Base-by-base conservation (phyloP, 495 filamentous ascomycete species). In the Podospora sp. region DNA sequence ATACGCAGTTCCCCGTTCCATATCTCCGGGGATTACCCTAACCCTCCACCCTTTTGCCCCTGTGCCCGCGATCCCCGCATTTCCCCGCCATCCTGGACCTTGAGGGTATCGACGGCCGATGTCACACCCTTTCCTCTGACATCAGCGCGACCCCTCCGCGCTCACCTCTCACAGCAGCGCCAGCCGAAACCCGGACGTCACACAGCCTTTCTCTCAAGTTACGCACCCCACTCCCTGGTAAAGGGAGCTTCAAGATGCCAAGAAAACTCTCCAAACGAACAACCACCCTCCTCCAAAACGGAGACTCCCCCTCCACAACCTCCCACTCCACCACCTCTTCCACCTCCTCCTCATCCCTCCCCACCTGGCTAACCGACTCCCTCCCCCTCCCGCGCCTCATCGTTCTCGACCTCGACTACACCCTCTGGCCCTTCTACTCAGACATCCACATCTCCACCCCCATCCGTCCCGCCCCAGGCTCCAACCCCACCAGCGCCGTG, bases 381-480 rank as follows among this genome's bases (percentile, higher is more conserved):
- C 85, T 87, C 0, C 91, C 92, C 0, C 87, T 99, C 2, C 95
- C 95, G 0, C 92, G 90, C 68, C 79, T 96, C 67, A 85, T 99
- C 68, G 90, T 91, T 65, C 96, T 99, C 79, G 95, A 99, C 76
- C 85, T 97, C 60, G 95, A 99, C 82, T 97, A 97, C 82, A 99
- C 95, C 0, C 84, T 99, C 0, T 97, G 95, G 95, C 92, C 93
- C 3, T 97, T 96, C 82, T 99, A 94, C 93, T 89, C 93, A 2
- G 95, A 97, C 81, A 97, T 93, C 16, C 93, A 97, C 77, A 89
- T 94, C 72, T 89, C 88, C 61, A 85, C 91, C 12, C 94, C 95
- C 0, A 81, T 99, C 60, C 92, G 92, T 68, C 73, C 84, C 6
- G 49, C 71, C n/a, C 62, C 75, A 0, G 83, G 83, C 62, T 76